These are phyloP conservation scores for Neurospora discreta DNA, from an alignment of 495 filamentous ascomycete genomes.

Conservation along the genomic window DNA sequence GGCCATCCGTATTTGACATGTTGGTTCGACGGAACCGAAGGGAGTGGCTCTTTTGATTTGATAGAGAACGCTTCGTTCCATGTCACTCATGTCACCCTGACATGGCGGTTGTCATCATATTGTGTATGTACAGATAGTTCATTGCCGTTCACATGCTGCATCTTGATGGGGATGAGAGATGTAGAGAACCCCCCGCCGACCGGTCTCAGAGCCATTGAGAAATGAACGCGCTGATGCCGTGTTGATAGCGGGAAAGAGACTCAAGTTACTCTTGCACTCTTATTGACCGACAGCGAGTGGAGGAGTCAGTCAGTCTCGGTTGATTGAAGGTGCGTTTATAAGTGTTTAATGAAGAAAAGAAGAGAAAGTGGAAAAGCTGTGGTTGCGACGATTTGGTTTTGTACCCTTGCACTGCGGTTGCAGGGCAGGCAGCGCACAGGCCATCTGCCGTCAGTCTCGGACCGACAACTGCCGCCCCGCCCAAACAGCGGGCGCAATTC, in stretches of 20 bases:
- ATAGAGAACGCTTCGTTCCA: background rate
- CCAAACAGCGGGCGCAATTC: constrained; percentile 5
- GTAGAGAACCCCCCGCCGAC: background rate
- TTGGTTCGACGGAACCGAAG: background rate
- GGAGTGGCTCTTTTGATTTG: background rate
- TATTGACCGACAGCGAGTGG: constrained; percentile 41
- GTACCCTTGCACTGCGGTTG: background rate
- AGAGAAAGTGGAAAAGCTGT: constrained; percentile 2
- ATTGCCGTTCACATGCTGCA: background rate
- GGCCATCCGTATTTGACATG: background rate
- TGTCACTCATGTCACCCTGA: background rate
- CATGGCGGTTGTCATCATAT: background rate
- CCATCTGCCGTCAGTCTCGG: background rate
- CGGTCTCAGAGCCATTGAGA: background rate
- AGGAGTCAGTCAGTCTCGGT: constrained; percentile 30
- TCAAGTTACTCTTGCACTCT: constrained; percentile 32
- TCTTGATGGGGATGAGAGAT: background rate
- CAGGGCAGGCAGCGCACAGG: background rate
- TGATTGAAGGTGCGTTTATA: constrained; percentile 41
- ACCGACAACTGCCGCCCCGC: background rate
- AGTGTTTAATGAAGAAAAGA: constrained; percentile 28
- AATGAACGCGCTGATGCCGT: background rate
- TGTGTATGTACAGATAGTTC: background rate
- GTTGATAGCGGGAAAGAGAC: background rate
- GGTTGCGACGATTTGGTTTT: background rate